Evolutionary conservation across 2,329 filamentous ascomycete species (phyloP).

Genomic region (Cladophialophora carrionii): DNA sequence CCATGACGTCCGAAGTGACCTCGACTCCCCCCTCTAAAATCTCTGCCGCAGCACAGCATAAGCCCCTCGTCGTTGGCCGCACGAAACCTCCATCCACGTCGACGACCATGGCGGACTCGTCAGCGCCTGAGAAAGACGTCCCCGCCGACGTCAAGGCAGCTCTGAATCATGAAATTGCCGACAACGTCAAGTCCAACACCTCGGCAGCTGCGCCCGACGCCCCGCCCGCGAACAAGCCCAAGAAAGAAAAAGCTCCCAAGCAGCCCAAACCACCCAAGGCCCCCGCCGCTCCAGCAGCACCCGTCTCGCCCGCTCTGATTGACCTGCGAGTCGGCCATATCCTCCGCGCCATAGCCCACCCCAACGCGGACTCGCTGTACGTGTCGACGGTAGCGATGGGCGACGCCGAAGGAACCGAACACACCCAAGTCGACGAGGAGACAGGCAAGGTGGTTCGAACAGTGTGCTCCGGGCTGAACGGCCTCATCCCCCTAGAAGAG

Average conservation of each 20-base stretch:
- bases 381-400: slow-evolving; percentile 96
- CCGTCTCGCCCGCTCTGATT: slow-evolving; percentile 81
- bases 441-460: slow-evolving; percentile 91
- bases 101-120: slow-evolving; percentile 23
- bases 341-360: slow-evolving; percentile 91
- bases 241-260: slow-evolving; percentile 82
- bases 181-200: slow-evolving; percentile 36
- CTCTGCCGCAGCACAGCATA: slow-evolving; percentile 36
- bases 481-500: slow-evolving; percentile 85
- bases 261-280: slow-evolving; percentile 79
- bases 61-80: slow-evolving; percentile 38
- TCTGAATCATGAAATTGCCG: slow-evolving; percentile 42
- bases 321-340: slow-evolving; percentile 97
- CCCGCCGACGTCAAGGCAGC: slow-evolving; percentile 37
- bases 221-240: slow-evolving; percentile 52
- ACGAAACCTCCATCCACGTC: slow-evolving; percentile 35
- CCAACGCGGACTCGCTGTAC: slow-evolving; percentile 92
- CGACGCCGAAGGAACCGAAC: slow-evolving; percentile 80
- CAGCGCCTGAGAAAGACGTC: slow-evolving; percentile 16
- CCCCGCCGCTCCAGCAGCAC: slow-evolving; percentile 68
- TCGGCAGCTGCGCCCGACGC: slow-evolving; percentile 27
- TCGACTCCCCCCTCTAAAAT: slow-evolving; percentile 20
- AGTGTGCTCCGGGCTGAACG: slow-evolving; percentile 95
- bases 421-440: slow-evolving; percentile 76
- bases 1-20: slow-evolving; percentile 34